These are phyloP conservation scores for Insectozyma bohioensis DNA, from an alignment of 1,139 yeast genomes.

Conservation along the genomic window DNA sequence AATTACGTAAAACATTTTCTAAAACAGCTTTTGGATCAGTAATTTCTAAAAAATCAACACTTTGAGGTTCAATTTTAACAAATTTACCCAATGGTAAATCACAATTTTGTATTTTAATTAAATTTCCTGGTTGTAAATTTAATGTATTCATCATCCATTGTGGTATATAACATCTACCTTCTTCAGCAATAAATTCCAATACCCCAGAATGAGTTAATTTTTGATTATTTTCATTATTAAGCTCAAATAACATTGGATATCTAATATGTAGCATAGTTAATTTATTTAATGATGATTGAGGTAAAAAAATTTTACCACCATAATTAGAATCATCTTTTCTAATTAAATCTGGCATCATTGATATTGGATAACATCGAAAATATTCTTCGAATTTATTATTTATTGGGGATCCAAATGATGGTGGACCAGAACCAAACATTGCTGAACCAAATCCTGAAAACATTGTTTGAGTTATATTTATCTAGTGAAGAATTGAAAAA, in stretches of 20 bases:
- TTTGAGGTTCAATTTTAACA: conserved; percentile 94
- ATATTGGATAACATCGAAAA: conserved; percentile 88
- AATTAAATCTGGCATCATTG: conserved; percentile 83
- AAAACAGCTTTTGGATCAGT: conserved; percentile 95
- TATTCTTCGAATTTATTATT: conserved; percentile 63
- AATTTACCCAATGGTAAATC: conserved; percentile 84
- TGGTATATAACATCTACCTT: conserved; percentile 92
- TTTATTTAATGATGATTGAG: conserved; percentile 88
- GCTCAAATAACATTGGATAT: conserved; percentile 92
- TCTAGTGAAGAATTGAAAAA: neutral
- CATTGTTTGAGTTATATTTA: conserved; percentile 21
- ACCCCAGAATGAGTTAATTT: conserved; percentile 85
- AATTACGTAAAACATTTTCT: conserved; percentile 86
- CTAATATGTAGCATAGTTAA: conserved; percentile 83
- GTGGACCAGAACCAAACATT: conserved; percentile 36
- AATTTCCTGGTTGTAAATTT: conserved; percentile 70
- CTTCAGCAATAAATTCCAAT: conserved; percentile 93
- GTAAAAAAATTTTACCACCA: conserved; percentile 96
- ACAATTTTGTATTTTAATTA: conserved; percentile 71
- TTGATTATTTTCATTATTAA: conserved; percentile 64
- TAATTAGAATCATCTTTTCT: conserved; percentile 81
- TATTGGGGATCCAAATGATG: conserved; percentile 27
- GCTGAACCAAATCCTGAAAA: conserved; percentile 47
- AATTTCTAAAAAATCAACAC: conserved; percentile 88
- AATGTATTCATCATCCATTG: conserved; percentile 95